Conservation (phyloP, 371 early-diverging fungal genomes). For the Dichotomocladium elegans region DNA sequence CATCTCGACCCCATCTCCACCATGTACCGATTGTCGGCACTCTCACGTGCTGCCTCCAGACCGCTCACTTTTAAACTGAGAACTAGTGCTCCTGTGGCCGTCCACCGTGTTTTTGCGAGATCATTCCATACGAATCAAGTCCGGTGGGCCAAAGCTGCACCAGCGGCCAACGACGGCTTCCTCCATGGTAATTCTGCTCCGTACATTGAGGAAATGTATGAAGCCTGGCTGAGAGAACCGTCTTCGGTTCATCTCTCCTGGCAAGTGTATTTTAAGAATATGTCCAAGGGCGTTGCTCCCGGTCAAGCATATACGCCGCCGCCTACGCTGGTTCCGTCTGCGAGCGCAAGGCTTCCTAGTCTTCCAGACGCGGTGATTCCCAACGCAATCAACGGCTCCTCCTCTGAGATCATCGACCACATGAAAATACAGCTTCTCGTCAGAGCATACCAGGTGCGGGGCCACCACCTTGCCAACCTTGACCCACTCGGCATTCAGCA, state of each 20-base stretch:
- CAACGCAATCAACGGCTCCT: conserved; percentile 35
- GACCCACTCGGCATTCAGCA: conserved; percentile 89
- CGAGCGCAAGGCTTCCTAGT: conserved; percentile 63
- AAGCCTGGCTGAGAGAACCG: conserved; percentile 92
- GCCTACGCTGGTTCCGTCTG: conserved; percentile 73
- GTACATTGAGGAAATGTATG: conserved; percentile 96
- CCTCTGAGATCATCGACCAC: conserved; percentile 78
- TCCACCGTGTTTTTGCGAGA: neutral
- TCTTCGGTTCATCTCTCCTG: conserved; percentile 92
- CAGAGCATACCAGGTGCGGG: conserved; percentile 92
- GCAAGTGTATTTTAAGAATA: conserved; percentile 95
- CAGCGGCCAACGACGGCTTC: conserved; percentile 14
- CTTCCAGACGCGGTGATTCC: conserved; percentile 44
- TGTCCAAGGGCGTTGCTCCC: conserved; percentile 42
- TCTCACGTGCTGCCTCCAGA: conserved; percentile 15
- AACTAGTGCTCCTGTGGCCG: conserved; percentile 6
- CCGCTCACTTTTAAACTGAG: conserved; percentile 2
- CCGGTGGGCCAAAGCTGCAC: conserved; percentile 13
- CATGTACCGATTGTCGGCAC: conserved; percentile 23
- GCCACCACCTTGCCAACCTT: conserved; percentile 91
- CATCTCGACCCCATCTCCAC: too few relatives aligned
- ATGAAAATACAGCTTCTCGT: conserved; percentile 96
- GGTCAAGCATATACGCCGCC: conserved; percentile 77
- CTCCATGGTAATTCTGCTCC: conserved; percentile 21
- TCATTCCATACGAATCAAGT: conserved; percentile 15